Base-by-base conservation (phyloP, 75 land plant species). In the Chamaecyparis obtusa region DNA sequence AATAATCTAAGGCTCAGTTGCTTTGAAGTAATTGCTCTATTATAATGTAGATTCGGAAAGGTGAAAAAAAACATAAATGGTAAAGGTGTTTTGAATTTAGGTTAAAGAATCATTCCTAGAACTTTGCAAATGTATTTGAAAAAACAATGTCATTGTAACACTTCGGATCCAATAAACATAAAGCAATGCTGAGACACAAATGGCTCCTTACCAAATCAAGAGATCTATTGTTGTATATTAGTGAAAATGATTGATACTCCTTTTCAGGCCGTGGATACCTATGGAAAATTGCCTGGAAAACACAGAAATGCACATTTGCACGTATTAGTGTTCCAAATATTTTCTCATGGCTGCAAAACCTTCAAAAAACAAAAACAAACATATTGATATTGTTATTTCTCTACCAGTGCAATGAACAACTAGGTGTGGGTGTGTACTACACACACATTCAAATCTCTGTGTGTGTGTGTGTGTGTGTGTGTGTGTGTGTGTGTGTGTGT, bases 261-360 rank as follows among this genome's bases (percentile, higher is more conserved):
- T 97, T 97, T 88, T 96, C 98, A 72, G 98, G 97, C n/a, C 98
- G 93, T 78, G 99, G 97, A 87, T 97, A 96, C 77, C 99, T 91
- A 88, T 95, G 96, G 89, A 97, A 97, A 74, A 94, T 96, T 83
- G 99, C 94, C 99, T 97, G 94, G 15, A 90, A 87, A 51, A 69
- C 57, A 72, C 46, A 41, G 30, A 44, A 88, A 44, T n/a, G 43
- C 46, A 80, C n/a, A 80, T 39, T 78, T 44, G 46, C 24, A 41
- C 3, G 17, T 24, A 4, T 74, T 33, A 74, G 76, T 32, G 2
- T 24, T 74, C 14, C 36, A 74, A 74, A 74, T 33, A 19, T 8
- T 41, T 46, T 3, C 27, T 11, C 33, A n/a, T 46, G 33, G 49
- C 33, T 27, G 43, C 51, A n/a, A 81, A 27, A 21, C 54, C 83